Evolutionary conservation across 345 rosid genomes (phyloP).

Genomic region (Eucalyptus paniculata): DNA sequence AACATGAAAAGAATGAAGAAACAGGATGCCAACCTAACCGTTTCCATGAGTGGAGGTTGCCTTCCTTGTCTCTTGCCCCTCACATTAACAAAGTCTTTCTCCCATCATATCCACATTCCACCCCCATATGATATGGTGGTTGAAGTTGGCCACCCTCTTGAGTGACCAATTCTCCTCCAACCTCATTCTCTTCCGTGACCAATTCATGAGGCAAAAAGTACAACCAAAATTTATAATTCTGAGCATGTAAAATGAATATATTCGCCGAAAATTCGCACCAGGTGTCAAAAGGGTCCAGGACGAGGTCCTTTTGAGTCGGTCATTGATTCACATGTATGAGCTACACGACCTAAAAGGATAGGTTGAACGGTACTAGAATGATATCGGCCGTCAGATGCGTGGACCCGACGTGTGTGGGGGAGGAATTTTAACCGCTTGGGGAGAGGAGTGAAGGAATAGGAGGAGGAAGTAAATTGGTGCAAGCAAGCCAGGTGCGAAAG

Average conservation of each 20-base stretch:
- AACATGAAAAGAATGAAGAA: not conserved
- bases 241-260: not conserved
- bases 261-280: not conserved
- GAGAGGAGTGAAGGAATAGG: not conserved
- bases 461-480: not conserved
- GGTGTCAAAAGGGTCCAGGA: not conserved
- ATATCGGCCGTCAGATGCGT: not conserved
- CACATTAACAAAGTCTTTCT: not conserved
- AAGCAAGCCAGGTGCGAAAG: not conserved
- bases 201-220: not conserved
- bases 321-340: not conserved
- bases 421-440: not conserved
- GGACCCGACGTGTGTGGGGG: not conserved
- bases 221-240: fast-evolving
- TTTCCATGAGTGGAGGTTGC: not conserved
- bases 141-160: not conserved
- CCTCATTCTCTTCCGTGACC: not conserved
- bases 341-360: not conserved
- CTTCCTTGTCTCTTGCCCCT: not conserved
- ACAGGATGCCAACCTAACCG: not conserved
- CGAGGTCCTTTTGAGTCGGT: not conserved
- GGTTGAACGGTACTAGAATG: not conserved
- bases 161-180: not conserved
- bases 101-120: not conserved
- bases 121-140: not conserved